A percentile compares a stretch with the other conserved stretches of the same genome.
Evolutionary conservation across 2,329 filamentous ascomycete species (phyloP).

Genomic region (Cladophialophora bantiana): DNA sequence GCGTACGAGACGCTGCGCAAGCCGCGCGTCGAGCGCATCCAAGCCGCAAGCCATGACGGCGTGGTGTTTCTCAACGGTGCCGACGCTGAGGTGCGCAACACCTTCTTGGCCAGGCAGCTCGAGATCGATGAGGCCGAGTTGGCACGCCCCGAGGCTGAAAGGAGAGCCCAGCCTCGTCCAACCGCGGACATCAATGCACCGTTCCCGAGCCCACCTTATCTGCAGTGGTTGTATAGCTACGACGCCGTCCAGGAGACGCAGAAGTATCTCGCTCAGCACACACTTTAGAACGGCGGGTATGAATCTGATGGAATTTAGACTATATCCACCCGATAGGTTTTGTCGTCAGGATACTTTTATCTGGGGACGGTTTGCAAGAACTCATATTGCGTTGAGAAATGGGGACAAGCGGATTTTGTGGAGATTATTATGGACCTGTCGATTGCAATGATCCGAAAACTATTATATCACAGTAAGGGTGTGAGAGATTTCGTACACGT

Average conservation of each 20-base stretch:
- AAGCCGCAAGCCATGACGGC: constrained; percentile 13
- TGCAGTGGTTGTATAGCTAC: constrained; percentile 12
- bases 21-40: constrained; percentile 21
- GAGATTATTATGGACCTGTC: no score
- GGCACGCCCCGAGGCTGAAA: constrained; percentile 19
- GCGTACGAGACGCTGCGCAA: constrained; percentile 18
- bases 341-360: no score
- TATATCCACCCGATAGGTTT: no score
- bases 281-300: not conserved
- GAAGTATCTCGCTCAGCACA: constrained; percentile 7
- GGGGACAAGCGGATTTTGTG: no score
- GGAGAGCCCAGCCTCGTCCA: constrained; percentile 7
- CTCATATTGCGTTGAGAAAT: no score
- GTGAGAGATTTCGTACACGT: no score
- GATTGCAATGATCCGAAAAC: no score
- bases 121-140: not conserved
- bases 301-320: not conserved
- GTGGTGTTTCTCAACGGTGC: constrained; percentile 8
- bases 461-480: no score
- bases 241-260: constrained; percentile 15
- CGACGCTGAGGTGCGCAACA: not conserved
- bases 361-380: no score
- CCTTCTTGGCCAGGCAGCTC: constrained; percentile 2
- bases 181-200: constrained; percentile 11
- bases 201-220: constrained; percentile 1